phyloP scores from a whole-genome alignment of 441 rosid species.

The Syzygium malaccense region DNA sequence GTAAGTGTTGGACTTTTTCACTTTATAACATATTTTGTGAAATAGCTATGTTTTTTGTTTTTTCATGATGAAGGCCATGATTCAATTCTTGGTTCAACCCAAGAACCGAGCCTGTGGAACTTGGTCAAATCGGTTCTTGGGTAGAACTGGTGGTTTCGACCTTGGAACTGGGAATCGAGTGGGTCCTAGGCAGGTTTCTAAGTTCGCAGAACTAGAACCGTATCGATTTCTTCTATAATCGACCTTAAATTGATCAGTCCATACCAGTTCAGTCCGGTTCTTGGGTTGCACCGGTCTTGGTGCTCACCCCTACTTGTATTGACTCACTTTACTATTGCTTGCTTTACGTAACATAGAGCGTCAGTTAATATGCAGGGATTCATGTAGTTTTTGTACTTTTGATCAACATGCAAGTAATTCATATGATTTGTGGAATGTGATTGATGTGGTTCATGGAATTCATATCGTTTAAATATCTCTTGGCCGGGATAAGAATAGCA shows the following conservation, averaged over 20 bases:
- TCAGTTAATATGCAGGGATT: not conserved
- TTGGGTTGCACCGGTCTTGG: not conserved
- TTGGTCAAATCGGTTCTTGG: fast-evolving
- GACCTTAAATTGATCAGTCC: no score
- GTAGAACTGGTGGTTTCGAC: fast-evolving
- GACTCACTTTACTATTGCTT: not conserved
- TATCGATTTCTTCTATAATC: not conserved
- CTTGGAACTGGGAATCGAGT: fast-evolving
- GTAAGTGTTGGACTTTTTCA: not conserved
- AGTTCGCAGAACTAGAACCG: not conserved
- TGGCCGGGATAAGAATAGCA: not conserved
- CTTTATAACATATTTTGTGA: not conserved
- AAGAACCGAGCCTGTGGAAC: not conserved
- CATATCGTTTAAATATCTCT: not conserved
- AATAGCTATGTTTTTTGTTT: not conserved
- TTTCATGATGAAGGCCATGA: not conserved
- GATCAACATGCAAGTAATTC: not conserved
- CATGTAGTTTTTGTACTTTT: not conserved
- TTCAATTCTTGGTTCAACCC: not conserved
- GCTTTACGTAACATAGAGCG: not conserved
- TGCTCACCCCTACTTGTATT: not conserved
- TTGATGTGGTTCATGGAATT: not conserved
- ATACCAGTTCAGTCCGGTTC: not conserved
- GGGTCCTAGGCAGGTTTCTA: fast-evolving
- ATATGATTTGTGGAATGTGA: not conserved